These are phyloP conservation scores for Rhizophlyctis rosea DNA, from an alignment of 192 early-diverging fungal genomes.

Conservation along the genomic window DNA sequence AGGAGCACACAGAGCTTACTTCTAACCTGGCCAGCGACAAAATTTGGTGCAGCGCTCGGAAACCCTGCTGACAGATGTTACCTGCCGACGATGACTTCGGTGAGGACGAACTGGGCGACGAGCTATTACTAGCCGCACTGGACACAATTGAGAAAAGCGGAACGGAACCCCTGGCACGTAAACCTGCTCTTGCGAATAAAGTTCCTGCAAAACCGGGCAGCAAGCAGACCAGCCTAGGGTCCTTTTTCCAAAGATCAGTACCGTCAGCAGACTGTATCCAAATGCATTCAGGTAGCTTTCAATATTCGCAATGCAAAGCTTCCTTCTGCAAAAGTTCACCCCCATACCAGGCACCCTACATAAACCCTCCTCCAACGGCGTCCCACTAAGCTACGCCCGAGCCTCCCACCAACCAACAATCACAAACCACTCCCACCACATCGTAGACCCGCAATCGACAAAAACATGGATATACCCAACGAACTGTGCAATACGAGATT, in stretches of 20 bases:
- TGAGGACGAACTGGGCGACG: slow-evolving; percentile 5
- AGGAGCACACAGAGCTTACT: no score
- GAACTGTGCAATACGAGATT: slow-evolving; percentile 70
- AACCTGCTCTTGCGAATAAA: background rate
- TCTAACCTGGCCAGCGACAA: no score
- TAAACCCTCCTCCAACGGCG: background rate
- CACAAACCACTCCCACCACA: slow-evolving; percentile 1
- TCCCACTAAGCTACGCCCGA: background rate
- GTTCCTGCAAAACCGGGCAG: background rate
- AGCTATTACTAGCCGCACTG: background rate
- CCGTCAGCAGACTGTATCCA: no score
- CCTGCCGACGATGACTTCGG: slow-evolving; percentile 13
- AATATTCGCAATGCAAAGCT: no score
- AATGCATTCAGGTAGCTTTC: no score
- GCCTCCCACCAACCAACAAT: background rate
- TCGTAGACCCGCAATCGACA: slow-evolving; percentile 35
- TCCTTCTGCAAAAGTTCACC: no score
- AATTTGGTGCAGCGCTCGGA: no score
- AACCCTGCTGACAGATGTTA: no score
- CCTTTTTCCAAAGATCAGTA: no score
- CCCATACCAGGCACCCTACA: no score
- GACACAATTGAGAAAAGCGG: background rate
- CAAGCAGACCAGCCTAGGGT: no score
- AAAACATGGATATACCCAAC: slow-evolving; percentile 75
- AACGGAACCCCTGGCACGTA: background rate